These are phyloP conservation scores for Hexamita inflata DNA, from an alignment of 208 protist genomes.

Conservation along the genomic window DNA sequence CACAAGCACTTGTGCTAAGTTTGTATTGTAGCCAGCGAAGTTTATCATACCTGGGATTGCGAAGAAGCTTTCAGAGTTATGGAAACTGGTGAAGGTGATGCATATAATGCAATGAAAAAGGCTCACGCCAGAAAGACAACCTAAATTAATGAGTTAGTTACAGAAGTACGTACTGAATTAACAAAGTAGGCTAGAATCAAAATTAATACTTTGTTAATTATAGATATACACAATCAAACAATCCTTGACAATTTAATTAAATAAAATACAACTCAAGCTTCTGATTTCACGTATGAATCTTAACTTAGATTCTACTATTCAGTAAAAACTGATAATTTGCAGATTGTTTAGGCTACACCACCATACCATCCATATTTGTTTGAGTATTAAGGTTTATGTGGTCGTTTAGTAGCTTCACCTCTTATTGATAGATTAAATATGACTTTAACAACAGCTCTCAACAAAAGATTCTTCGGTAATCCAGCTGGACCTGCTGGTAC, in stretches of 20 bases:
- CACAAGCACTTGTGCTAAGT: conserved; percentile 66
- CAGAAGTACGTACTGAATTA: conserved; percentile 70
- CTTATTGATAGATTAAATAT: conserved; percentile 95
- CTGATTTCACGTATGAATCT: conserved; percentile 94
- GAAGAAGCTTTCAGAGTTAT: conserved; percentile 35
- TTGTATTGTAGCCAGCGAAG: conserved; percentile 75
- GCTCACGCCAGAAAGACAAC: conserved; percentile 63
- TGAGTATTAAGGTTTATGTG: conserved; percentile 96
- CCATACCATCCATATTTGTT: conserved; percentile 67
- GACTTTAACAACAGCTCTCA: conserved; percentile 87
- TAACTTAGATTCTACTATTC: conserved; percentile 96
- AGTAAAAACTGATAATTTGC: conserved; percentile 68
- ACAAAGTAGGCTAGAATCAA: conserved; percentile 75
- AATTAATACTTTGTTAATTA: conserved; percentile 94
- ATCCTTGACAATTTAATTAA: conserved; percentile 90
- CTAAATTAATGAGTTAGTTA: conserved; percentile 81
- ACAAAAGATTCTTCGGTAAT: conserved; percentile 73
- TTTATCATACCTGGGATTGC: background rate
- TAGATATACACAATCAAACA: conserved; percentile 95
- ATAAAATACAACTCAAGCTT: conserved; percentile 82
- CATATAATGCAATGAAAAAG: conserved; percentile 82
- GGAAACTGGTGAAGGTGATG: conserved; percentile 68
- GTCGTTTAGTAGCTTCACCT: conserved; percentile 91
- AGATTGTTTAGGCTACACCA: conserved; percentile 70
- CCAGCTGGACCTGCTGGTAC: conserved; percentile 77